Evolutionary conservation across 2,329 filamentous ascomycete genomes (phyloP).

Genomic region (Neoarthrinium moseri): DNA sequence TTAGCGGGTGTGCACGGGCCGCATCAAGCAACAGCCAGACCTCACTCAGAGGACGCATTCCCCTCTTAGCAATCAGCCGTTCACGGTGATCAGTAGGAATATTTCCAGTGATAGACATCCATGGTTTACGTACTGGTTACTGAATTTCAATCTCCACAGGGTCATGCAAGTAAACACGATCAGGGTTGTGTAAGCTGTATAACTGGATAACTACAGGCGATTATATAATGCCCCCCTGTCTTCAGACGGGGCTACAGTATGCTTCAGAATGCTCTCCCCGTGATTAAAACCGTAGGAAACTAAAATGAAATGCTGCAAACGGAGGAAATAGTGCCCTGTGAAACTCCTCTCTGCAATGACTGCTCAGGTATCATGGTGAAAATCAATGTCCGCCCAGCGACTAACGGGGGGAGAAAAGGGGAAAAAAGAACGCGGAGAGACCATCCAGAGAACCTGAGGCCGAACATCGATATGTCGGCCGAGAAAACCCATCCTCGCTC

Average conservation of each 20-base stretch:
- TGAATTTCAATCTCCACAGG: no score
- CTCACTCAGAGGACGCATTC: no score
- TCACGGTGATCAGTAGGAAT: no score
- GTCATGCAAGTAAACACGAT: no score
- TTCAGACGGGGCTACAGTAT: constrained; percentile 3
- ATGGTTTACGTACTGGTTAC: no score
- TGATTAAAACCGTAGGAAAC: constrained; percentile 1
- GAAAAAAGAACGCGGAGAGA: constrained; percentile 15
- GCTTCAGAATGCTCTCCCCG: not conserved
- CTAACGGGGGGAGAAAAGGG: constrained; percentile 17
- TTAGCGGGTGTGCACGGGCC: no score
- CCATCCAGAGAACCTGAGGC: not conserved
- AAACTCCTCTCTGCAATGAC: constrained; percentile 9
- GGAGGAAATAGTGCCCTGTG: constrained; percentile 2
- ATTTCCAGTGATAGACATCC: no score
- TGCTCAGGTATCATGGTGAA: constrained; percentile 16
- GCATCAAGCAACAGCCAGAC: no score
- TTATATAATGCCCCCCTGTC: constrained; percentile 1
- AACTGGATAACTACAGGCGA: not conserved
- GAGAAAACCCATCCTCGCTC: no score
- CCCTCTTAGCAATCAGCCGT: no score
- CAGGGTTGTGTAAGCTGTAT: not conserved
- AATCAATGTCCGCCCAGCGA: constrained; percentile 7
- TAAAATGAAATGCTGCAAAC: not conserved
- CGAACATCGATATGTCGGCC: not conserved